phyloP scores from a whole-genome alignment of 345 rosid genomes.

The Geranium brycei region DNA sequence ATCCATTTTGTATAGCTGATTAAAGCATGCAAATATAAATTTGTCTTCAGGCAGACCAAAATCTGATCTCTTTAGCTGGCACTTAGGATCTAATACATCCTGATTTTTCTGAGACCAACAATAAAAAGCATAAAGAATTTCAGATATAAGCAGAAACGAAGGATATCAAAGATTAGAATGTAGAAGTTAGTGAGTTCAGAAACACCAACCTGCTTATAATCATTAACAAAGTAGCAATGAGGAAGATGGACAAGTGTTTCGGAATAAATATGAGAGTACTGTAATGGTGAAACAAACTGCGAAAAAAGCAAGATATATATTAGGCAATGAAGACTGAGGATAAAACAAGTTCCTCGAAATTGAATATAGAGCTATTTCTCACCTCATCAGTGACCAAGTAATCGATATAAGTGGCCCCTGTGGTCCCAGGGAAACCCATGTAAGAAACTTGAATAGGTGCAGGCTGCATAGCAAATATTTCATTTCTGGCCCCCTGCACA shows the following conservation, averaged over 20 bases:
- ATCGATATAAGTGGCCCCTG: conserved; percentile 91
- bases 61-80: conserved; percentile 67
- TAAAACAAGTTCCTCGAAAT: not conserved
- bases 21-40: conserved; percentile 96
- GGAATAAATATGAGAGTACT: conserved; percentile 66
- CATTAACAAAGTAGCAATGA: conserved; percentile 96
- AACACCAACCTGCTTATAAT: conserved; percentile 70
- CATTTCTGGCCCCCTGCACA: conserved; percentile 90
- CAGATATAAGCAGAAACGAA: not conserved
- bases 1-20: conserved; percentile 98
- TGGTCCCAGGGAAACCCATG: conserved; percentile 99
- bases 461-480: conserved; percentile 96
- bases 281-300: conserved; percentile 87
- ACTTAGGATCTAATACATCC: conserved; percentile 73
- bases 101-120: conserved; percentile 56
- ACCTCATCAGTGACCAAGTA: conserved; percentile 99
- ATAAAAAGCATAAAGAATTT: not conserved
- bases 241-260: conserved; percentile 97
- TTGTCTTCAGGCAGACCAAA: conserved; percentile 94
- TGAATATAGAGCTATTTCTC: not conserved
- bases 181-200: too few relatives aligned
- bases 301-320: not conserved
- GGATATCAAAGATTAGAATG: not conserved
- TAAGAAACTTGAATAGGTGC: conserved; percentile 95
- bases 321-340: not conserved